A percentile compares a stretch with the other conserved stretches of the same genome.
Evolutionary conservation across 2,329 filamentous ascomycete species (phyloP).

Genomic region (Nemania bipapillata): DNA sequence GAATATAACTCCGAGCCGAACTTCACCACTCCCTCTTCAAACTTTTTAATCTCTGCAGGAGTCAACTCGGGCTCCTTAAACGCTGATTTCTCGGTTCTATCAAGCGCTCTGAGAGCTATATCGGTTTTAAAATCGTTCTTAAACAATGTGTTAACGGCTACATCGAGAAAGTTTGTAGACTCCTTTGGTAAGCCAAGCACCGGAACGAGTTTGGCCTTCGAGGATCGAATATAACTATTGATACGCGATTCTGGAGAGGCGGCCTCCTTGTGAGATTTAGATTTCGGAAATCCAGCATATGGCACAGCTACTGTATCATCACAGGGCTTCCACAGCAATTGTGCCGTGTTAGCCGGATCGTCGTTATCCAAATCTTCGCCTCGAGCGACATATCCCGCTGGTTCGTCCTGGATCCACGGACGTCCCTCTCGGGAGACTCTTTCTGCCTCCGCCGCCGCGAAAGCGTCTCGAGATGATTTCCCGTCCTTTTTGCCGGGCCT

Average conservation of each 20-base stretch:
- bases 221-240: slow-evolving; percentile 78
- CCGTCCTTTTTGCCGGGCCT: slow-evolving; percentile 81
- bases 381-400: slow-evolving; percentile 82
- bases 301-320: slow-evolving; percentile 49
- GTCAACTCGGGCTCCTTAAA: slow-evolving; percentile 87
- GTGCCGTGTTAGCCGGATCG: slow-evolving; percentile 79
- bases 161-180: slow-evolving; percentile 88
- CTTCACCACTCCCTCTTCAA: slow-evolving; percentile 89
- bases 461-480: slow-evolving; percentile 81
- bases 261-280: slow-evolving; percentile 55
- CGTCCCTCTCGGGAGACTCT: slow-evolving; percentile 81
- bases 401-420: slow-evolving; percentile 94
- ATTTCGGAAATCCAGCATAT: slow-evolving; percentile 31
- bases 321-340: slow-evolving; percentile 81
- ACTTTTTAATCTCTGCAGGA: slow-evolving; percentile 83
- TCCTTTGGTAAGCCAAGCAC: slow-evolving; percentile 76
- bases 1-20: slow-evolving; percentile 89
- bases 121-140: slow-evolving; percentile 76
- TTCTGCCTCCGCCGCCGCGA: slow-evolving; percentile 83
- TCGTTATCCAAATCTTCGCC: slow-evolving; percentile 80
- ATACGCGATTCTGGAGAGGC: slow-evolving; percentile 67
- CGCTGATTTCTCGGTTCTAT: slow-evolving; percentile 73
- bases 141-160: slow-evolving; percentile 79
- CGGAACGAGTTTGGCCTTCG: slow-evolving; percentile 68
- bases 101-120: slow-evolving; percentile 75